phyloP scores from a whole-genome alignment of 169 alveolate species.

The Babesia bovis region DNA sequence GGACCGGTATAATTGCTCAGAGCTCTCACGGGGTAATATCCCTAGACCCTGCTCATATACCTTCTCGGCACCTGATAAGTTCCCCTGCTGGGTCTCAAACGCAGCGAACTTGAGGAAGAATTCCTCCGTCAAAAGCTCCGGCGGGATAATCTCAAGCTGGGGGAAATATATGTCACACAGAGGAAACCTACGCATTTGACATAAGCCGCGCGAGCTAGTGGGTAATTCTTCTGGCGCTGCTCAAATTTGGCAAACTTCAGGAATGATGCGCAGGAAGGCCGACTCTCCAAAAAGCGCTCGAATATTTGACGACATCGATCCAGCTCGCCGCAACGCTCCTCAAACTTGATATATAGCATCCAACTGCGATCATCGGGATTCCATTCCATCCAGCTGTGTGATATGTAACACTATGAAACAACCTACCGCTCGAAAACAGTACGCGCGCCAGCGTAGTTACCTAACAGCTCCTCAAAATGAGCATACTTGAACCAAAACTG shows the following conservation, averaged over 20 bases:
- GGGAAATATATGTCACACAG: background rate
- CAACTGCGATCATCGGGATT: slow-evolving; percentile 95
- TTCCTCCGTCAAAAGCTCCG: slow-evolving; percentile 88
- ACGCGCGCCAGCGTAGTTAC: slow-evolving; percentile 93
- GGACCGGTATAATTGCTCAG: slow-evolving; percentile 83
- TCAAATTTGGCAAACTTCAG: slow-evolving; percentile 94
- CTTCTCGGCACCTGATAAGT: slow-evolving; percentile 88
- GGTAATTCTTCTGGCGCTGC: slow-evolving; percentile 85
- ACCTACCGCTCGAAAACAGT: slow-evolving; percentile 84
- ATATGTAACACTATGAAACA: background rate
- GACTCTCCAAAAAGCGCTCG: slow-evolving; percentile 86
- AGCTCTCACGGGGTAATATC: slow-evolving; percentile 86
- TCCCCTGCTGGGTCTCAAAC: slow-evolving; percentile 91
- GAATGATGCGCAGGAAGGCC: slow-evolving; percentile 89
- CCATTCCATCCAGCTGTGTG: slow-evolving; percentile 95
- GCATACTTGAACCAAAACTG: slow-evolving; percentile 98
- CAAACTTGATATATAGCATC: slow-evolving; percentile 93
- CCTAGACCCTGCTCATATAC: slow-evolving; percentile 92
- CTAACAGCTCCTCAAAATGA: slow-evolving; percentile 97
- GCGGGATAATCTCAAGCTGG: slow-evolving; percentile 89
- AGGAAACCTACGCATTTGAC: slow-evolving; percentile 62
- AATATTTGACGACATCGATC: slow-evolving; percentile 90
- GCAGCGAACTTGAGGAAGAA: slow-evolving; percentile 90
- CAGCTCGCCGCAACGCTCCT: slow-evolving; percentile 95
- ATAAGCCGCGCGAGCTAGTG: slow-evolving; percentile 84